phyloP scores from a whole-genome alignment of 116 monocot genomes.

The Iris pallida region DNA sequence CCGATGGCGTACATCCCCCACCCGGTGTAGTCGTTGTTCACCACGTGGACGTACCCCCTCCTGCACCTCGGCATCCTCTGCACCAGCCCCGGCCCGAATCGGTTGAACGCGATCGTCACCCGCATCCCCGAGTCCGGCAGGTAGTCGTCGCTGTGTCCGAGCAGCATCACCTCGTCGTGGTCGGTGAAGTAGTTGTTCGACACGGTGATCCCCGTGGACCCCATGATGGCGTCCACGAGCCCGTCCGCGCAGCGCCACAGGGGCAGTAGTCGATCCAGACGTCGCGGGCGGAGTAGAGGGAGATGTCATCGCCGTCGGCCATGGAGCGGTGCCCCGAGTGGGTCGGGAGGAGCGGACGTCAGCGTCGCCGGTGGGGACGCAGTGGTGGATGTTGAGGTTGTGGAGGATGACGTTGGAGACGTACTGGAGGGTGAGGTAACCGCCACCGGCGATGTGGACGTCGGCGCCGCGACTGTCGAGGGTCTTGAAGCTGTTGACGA shows the following conservation, averaged over 20 bases:
- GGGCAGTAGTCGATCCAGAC: conserved; percentile 32
- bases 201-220: conserved; percentile 31
- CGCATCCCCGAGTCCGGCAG: conserved; percentile 35
- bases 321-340: not conserved
- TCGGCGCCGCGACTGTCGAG: conserved; percentile 24
- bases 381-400: conserved; percentile 24
- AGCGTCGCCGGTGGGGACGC: conserved; percentile 17
- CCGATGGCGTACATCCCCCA: conserved; percentile 68
- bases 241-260: conserved; percentile 21
- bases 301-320: conserved; percentile 29
- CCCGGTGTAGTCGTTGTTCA: conserved; percentile 45
- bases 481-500: conserved; percentile 29
- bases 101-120: conserved; percentile 62
- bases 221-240: conserved; percentile 20
- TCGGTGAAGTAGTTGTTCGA: conserved; percentile 52
- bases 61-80: conserved; percentile 61
- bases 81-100: conserved; percentile 42
- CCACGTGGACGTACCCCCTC: conserved; percentile 41
- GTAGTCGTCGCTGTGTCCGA: conserved; percentile 52
- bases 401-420: conserved; percentile 31
- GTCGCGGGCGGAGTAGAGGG: not conserved
- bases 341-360: conserved; percentile 13
- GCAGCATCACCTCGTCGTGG: conserved; percentile 64
- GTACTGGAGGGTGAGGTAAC: conserved; percentile 17
- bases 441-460: conserved; percentile 26